phyloP scores from a whole-genome alignment of 192 early-diverging fungal genomes.

The Rhizoclosmatium sp. region DNA sequence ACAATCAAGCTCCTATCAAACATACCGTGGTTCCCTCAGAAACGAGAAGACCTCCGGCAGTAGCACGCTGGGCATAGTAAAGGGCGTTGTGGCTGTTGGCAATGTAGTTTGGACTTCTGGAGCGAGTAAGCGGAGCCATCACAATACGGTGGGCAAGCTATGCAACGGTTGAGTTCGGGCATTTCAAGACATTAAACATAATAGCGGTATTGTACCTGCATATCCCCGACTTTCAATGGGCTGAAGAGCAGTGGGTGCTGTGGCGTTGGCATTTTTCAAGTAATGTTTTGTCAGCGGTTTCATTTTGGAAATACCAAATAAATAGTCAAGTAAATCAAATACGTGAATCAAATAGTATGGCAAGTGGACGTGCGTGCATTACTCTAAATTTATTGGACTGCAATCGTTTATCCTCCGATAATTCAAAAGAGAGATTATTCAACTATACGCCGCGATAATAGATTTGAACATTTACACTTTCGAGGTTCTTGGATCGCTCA shows the following conservation, averaged over 20 bases:
- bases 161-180: neutral
- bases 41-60: conserved; percentile 55
- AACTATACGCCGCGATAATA: too few relatives aligned
- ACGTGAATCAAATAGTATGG: too few relatives aligned
- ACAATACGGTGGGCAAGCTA: conserved; percentile 50
- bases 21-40: conserved; percentile 50
- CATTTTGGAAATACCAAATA: conserved; percentile 1
- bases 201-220: conserved; percentile 18
- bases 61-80: conserved; percentile 58
- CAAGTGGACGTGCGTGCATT: too few relatives aligned
- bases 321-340: neutral
- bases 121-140: conserved; percentile 58
- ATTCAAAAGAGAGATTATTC: too few relatives aligned
- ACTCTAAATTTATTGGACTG: too few relatives aligned
- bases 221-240: conserved; percentile 34
- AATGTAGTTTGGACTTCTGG: conserved; percentile 43
- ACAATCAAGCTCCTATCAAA: neutral
- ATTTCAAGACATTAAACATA: neutral
- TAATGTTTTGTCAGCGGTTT: neutral
- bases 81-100: conserved; percentile 53
- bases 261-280: neutral
- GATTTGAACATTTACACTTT: too few relatives aligned
- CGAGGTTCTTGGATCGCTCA: too few relatives aligned
- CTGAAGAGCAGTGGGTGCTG: conserved; percentile 31
- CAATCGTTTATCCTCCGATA: too few relatives aligned